These are phyloP conservation scores for Fomitiporia mediterranea DNA, from an alignment of 1,284 basidiomycete species.

Conservation along the genomic window DNA sequence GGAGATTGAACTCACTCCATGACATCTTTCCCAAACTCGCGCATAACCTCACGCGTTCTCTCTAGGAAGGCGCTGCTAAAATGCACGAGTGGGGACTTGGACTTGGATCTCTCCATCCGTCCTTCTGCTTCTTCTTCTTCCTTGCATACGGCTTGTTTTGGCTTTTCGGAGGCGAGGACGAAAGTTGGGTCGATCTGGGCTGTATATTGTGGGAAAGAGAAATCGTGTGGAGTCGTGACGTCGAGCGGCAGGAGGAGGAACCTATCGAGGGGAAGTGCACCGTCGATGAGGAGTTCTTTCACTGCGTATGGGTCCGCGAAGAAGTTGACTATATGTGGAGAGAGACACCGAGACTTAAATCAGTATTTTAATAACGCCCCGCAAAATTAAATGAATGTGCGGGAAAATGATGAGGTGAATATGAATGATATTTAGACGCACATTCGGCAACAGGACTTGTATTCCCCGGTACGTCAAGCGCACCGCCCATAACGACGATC, in stretches of 20 bases:
- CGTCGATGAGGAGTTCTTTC: conserved; percentile 51
- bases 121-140: no score
- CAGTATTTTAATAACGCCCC: no score
- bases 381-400: no score
- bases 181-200: conserved; percentile 52
- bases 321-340: conserved; percentile 68
- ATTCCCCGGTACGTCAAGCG: conserved; percentile 90
- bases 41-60: conserved; percentile 65
- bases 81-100: conserved; percentile 54
- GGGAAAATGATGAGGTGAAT: no score
- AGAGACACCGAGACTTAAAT: no score
- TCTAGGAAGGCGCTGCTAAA: conserved; percentile 81
- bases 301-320: conserved; percentile 91
- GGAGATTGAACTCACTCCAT: conserved; percentile 61
- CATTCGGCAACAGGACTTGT: conserved; percentile 80
- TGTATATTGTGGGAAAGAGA: conserved; percentile 67
- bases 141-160: no score
- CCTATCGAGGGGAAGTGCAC: conserved; percentile 53
- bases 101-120: conserved; percentile 38
- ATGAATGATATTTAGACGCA: conserved; percentile 29
- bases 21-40: conserved; percentile 71
- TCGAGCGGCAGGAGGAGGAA: conserved; percentile 77
- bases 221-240: conserved; percentile 73
- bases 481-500: conserved; percentile 94
- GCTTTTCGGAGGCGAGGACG: no score